Base-by-base conservation (phyloP, 805 yeast species). In the Saccharomycopsis vini region DNA sequence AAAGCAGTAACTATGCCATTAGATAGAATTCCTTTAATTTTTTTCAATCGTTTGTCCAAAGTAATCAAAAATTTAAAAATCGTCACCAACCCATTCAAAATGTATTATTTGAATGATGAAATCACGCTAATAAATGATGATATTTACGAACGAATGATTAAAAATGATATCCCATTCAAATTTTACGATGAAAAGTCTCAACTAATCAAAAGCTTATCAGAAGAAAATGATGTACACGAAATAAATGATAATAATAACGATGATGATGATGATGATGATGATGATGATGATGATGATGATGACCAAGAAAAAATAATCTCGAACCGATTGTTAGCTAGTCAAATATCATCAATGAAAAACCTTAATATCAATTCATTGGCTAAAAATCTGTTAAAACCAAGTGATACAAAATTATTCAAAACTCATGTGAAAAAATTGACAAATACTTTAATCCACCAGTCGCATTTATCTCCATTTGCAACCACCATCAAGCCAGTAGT, bases 381-480 rank as follows among this genome's bases (percentile, higher is more conserved):
- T 42, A 60, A 63, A 24, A 52, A 66, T 22, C 64, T 79, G 0
- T 59, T 74, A 4, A 75, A 73, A 40, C 59, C 73, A 2, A 62
- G 64, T 34, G 83, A 80, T 57, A 75, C 87, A 0, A 69, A 86
- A 50, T 28, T 37, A 10, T 41, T 40, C 28, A 43, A 38, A 24
- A 23, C n/a, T 9, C 42, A 47, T 24, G 34, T 42, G n/a, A 24
- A 18, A 7, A 80, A 81, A 54, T 61, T 88, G 2, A 85, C 82
- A 15, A 80, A 83, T 50, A 88, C 97, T 0, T 49, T 92, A 0
- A 61, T 92, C 10, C 95, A 86, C 56, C 99, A 92, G 62, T 92
- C 92, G 1, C 82, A 77, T 56, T 59, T 92, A 37, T 82, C 92
- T 26, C 98, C 98, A 10, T 87, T 89, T 56, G 63, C 77, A 2